Evolutionary conservation across 1,284 basidiomycete species (phyloP).

Genomic region (Ganoderma lingzhi): DNA sequence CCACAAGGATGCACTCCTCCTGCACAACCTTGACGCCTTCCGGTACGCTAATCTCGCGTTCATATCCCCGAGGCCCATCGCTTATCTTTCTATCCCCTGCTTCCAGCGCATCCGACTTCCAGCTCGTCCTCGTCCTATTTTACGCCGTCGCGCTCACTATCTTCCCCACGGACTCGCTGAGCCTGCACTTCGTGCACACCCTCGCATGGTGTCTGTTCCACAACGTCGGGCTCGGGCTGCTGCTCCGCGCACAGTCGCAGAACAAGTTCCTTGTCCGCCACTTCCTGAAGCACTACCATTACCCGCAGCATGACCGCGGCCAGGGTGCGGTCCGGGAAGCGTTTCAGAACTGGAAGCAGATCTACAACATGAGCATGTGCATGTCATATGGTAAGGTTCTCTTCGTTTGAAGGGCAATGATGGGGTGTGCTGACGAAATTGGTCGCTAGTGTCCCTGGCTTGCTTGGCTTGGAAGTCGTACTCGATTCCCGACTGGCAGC

Average conservation of each 20-base stretch:
- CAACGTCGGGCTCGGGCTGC: slow-evolving; percentile 86
- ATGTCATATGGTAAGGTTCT: slow-evolving; percentile 89
- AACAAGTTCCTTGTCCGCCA: slow-evolving; percentile 93
- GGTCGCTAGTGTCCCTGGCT: slow-evolving; percentile 71
- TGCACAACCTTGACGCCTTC: slow-evolving; percentile 87
- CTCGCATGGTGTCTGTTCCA: slow-evolving; percentile 90
- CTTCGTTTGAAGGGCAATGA: not conserved
- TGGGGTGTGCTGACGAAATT: not conserved
- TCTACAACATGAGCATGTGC: slow-evolving; percentile 92
- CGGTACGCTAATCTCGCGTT: slow-evolving; percentile 58
- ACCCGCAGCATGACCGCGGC: slow-evolving; percentile 66
- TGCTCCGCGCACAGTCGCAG: slow-evolving; percentile 87
- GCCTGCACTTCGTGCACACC: slow-evolving; percentile 84
- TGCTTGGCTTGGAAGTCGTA: slow-evolving; percentile 91
- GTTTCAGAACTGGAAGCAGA: slow-evolving; percentile 93
- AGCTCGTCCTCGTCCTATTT: slow-evolving; percentile 58
- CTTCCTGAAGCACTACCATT: slow-evolving; percentile 92
- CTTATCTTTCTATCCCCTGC: not conserved
- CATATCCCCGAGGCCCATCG: slow-evolving; percentile 12
- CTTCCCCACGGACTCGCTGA: slow-evolving; percentile 53
- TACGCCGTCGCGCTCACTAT: slow-evolving; percentile 38
- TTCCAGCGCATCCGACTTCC: slow-evolving; percentile 70
- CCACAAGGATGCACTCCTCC: slow-evolving; percentile 84
- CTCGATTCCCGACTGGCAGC: slow-evolving; percentile 62
- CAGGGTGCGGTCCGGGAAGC: slow-evolving; percentile 88